Evolutionary conservation across 1,139 yeast species (phyloP).

Genomic region (Debaryomyces sp.): DNA sequence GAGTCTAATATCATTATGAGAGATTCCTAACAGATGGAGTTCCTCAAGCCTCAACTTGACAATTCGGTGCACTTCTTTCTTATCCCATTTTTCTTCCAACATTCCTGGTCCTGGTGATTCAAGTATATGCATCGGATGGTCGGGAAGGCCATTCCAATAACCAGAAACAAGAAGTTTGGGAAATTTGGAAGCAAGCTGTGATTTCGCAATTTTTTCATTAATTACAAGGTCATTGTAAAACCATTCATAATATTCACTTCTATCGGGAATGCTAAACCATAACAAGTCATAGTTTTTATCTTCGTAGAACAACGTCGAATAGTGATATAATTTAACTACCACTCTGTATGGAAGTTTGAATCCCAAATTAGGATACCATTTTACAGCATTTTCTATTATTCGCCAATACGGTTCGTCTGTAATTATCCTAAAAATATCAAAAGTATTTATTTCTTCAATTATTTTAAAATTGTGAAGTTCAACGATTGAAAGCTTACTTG

Average conservation of each 20-base stretch:
- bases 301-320: background rate
- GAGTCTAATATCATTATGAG: constrained; percentile 6
- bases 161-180: constrained; percentile 8
- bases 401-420: background rate
- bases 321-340: too few relatives aligned
- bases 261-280: background rate
- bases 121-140: background rate
- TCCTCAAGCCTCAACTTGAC: constrained; percentile 1
- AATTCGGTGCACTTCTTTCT: too few relatives aligned
- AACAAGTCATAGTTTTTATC: background rate
- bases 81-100: too few relatives aligned
- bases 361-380: too few relatives aligned
- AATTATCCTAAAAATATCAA: background rate
- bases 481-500: too few relatives aligned
- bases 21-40: background rate
- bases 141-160: constrained; percentile 4
- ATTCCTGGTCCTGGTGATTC: background rate
- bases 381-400: too few relatives aligned
- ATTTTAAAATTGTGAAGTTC: too few relatives aligned
- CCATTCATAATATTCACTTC: background rate
- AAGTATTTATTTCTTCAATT: background rate
- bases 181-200: constrained; percentile 4
- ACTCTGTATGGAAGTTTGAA: too few relatives aligned
- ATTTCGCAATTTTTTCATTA: constrained; percentile 4
- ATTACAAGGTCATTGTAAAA: constrained; percentile 5